These are phyloP conservation scores for Hymenochaete sp. DNA, from an alignment of 1,284 basidiomycete genomes.

Conservation along the genomic window DNA sequence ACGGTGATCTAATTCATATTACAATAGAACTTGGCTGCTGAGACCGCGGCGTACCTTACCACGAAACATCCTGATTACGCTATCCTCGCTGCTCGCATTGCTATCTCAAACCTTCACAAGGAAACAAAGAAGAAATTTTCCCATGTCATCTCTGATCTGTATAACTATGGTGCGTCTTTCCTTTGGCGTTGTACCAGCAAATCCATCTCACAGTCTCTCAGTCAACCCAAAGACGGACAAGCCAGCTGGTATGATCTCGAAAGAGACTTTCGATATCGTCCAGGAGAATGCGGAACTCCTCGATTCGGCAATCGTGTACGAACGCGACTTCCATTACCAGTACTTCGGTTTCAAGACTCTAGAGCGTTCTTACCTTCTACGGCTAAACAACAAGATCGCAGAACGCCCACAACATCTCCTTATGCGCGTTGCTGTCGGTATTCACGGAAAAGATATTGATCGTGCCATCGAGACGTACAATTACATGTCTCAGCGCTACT, in stretches of 20 bases:
- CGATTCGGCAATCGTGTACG: conserved; percentile 95
- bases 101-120: conserved; percentile 98
- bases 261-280: conserved; percentile 80
- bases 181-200: conserved; percentile 15
- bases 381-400: conserved; percentile 90
- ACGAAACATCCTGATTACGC: conserved; percentile 98
- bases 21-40: conserved; percentile 79
- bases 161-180: conserved; percentile 65
- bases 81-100: conserved; percentile 95
- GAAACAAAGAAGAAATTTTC: conserved; percentile 98
- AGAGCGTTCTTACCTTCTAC: conserved; percentile 94
- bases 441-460: conserved; percentile 88
- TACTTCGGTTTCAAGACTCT: conserved; percentile 99
- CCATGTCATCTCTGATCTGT: conserved; percentile 84
- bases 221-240: conserved; percentile 95
- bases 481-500: conserved; percentile 94
- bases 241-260: conserved; percentile 86
- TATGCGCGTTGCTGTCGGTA: conserved; percentile 98
- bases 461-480: conserved; percentile 89
- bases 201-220: neutral
- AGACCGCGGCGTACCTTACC: conserved; percentile 96
- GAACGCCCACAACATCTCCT: conserved; percentile 99
- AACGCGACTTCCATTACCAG: conserved; percentile 97
- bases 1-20: conserved; percentile 2
- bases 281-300: conserved; percentile 77